These are phyloP conservation scores for Solanum sparsipilum DNA, from an alignment of 257 asterid species.

Conservation along the genomic window DNA sequence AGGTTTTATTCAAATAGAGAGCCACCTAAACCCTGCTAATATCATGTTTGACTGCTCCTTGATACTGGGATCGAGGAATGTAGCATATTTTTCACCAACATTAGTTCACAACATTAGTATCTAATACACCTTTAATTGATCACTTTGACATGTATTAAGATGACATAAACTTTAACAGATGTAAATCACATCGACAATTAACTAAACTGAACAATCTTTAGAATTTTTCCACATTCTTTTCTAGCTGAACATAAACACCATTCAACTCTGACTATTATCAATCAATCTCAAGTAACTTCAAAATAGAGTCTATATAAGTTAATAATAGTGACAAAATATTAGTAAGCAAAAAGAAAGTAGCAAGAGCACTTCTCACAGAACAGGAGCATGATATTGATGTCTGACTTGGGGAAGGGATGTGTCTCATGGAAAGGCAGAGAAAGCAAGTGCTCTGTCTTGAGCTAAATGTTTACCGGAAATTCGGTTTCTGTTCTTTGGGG, in stretches of 20 bases:
- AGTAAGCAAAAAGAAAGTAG: not conserved
- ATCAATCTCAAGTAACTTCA: not conserved
- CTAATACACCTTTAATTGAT: not conserved
- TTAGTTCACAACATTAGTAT: not conserved
- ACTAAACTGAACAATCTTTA: not conserved
- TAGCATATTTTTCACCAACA: not conserved
- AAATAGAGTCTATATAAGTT: not conserved
- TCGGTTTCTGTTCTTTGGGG: not conserved
- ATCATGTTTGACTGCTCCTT: not conserved
- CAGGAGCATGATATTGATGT: not conserved
- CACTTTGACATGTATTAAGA: not conserved
- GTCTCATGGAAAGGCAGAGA: not conserved
- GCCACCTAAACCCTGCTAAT: not conserved
- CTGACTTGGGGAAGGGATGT: not conserved
- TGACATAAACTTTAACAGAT: not conserved
- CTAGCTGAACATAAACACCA: not conserved
- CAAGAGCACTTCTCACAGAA: not conserved
- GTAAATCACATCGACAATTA: not conserved
- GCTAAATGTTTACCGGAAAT: not conserved
- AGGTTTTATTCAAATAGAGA: not conserved
- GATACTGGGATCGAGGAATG: not conserved
- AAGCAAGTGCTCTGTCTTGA: not conserved
- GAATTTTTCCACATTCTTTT: not conserved
- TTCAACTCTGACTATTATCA: not conserved
- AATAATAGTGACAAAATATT: not conserved